phyloP scores from a whole-genome alignment of 2,329 filamentous ascomycete genomes.

The Hypoxylon sp. region DNA sequence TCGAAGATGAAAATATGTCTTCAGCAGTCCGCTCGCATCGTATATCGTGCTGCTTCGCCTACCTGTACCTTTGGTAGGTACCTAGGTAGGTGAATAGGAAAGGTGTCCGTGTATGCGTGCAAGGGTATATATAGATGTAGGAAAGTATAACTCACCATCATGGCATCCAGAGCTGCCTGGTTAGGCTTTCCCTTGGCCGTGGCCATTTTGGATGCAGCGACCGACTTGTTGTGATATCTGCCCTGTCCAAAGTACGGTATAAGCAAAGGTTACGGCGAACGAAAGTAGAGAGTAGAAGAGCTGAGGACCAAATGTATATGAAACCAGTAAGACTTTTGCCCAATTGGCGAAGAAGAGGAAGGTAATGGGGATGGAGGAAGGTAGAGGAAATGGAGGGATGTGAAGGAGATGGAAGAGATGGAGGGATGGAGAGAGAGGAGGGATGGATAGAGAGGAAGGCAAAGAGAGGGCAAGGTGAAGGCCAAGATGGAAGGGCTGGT shows the following conservation, averaged over 20 bases:
- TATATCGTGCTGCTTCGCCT: neutral
- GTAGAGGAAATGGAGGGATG: neutral
- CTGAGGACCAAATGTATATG: neutral
- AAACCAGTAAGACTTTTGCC: neutral
- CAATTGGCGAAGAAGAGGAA: too few species aligned
- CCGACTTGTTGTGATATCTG: too few species aligned
- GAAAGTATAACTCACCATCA: constrained; percentile 19
- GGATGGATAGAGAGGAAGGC: too few species aligned
- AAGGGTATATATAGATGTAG: neutral
- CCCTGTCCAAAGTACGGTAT: too few species aligned
- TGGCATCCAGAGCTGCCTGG: neutral
- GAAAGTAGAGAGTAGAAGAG: neutral
- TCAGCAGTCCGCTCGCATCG: neutral
- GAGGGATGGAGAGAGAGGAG: too few species aligned
- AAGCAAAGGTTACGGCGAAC: too few species aligned
- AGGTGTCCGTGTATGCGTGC: too few species aligned
- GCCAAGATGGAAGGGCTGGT: too few species aligned
- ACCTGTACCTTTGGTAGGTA: neutral
- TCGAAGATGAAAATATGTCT: too few species aligned
- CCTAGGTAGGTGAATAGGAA: neutral
- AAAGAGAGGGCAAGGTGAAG: too few species aligned
- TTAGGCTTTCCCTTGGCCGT: neutral
- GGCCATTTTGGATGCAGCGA: neutral
- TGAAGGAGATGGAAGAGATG: too few species aligned
- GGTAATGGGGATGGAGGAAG: neutral